These are phyloP conservation scores for Penicillium dipodomyicola DNA, from an alignment of 495 filamentous ascomycete genomes.

Conservation along the genomic window DNA sequence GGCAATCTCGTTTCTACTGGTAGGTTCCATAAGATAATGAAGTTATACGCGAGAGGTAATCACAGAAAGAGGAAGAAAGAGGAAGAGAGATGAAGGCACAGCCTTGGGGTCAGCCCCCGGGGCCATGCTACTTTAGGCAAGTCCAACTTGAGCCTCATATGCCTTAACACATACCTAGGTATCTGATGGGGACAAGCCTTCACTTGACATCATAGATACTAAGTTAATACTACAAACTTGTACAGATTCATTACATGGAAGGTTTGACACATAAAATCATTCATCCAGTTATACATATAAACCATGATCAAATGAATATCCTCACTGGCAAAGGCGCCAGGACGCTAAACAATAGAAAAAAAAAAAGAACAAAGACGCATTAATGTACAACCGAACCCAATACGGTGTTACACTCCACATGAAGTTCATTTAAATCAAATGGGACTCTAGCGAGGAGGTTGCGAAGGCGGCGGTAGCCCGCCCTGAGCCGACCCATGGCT, in stretches of 20 bases:
- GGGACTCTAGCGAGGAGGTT: constrained; percentile 31
- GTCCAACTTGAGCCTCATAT: too few species aligned
- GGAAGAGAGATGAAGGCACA: too few species aligned
- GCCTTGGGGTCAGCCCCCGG: too few species aligned
- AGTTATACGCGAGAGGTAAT: too few species aligned
- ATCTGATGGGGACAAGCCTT: too few species aligned
- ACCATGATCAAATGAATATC: constrained; percentile 12
- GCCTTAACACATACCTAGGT: too few species aligned
- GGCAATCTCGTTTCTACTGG: too few species aligned
- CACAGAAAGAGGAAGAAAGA: too few species aligned
- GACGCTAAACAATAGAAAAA: constrained; percentile 2
- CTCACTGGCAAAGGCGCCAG: constrained; percentile 7
- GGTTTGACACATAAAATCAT: constrained; percentile 24
- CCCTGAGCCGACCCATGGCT: constrained; percentile 40
- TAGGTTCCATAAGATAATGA: too few species aligned
- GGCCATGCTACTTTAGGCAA: too few species aligned
- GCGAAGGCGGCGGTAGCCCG: constrained; percentile 30
- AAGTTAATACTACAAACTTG: neutral
- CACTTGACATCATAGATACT: neutral
- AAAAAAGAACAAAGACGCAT: neutral
- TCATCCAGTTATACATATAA: constrained; percentile 27
- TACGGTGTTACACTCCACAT: neutral
- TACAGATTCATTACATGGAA: neutral
- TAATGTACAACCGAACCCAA: constrained; percentile 15
- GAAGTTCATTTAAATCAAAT: neutral